Conservation (phyloP, 495 filamentous ascomycete species). For the Podospora bellae-mahoneyi region DNA sequence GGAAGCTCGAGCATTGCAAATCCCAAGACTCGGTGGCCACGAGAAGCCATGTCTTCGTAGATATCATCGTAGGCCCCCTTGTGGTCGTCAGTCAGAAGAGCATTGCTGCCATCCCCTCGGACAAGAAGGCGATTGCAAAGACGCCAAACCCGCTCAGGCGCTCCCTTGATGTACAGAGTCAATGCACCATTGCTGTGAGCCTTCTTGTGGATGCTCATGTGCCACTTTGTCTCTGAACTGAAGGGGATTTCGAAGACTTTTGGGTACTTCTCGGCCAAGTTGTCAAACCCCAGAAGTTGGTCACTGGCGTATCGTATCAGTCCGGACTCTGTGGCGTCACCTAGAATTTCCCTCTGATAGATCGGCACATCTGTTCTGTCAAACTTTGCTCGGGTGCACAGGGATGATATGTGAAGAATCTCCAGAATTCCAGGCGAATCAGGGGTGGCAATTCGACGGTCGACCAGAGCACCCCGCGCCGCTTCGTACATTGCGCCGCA, state of each 20-base stretch:
- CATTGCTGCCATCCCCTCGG: constrained; percentile 30
- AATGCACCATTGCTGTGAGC: constrained; percentile 23
- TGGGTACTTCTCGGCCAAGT: constrained; percentile 32
- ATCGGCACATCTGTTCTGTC: constrained; percentile 24
- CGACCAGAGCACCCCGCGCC: constrained; percentile 36
- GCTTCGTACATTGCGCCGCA: constrained; percentile 37
- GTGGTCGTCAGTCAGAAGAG: constrained; percentile 33
- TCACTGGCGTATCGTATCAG: constrained; percentile 38
- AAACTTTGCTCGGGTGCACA: constrained; percentile 25
- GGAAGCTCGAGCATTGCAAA: constrained; percentile 35
- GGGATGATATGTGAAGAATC: constrained; percentile 42
- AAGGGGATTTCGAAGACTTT: constrained; percentile 53
- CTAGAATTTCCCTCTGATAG: constrained; percentile 20
- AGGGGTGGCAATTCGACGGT: constrained; percentile 35
- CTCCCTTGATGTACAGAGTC: constrained; percentile 55
- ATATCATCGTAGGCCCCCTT: constrained; percentile 38
- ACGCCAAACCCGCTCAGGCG: constrained; percentile 43
- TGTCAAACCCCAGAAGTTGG: constrained; percentile 26
- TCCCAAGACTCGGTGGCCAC: constrained; percentile 57
- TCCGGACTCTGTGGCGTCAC: constrained; percentile 25
- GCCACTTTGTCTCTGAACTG: constrained; percentile 56
- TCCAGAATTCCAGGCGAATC: constrained; percentile 53
- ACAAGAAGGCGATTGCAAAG: constrained; percentile 39
- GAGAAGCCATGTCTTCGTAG: constrained; percentile 52
- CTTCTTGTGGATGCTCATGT: constrained; percentile 52